Conservation (phyloP, 345 rosid genomes). For the Hibiscus syriacus region DNA sequence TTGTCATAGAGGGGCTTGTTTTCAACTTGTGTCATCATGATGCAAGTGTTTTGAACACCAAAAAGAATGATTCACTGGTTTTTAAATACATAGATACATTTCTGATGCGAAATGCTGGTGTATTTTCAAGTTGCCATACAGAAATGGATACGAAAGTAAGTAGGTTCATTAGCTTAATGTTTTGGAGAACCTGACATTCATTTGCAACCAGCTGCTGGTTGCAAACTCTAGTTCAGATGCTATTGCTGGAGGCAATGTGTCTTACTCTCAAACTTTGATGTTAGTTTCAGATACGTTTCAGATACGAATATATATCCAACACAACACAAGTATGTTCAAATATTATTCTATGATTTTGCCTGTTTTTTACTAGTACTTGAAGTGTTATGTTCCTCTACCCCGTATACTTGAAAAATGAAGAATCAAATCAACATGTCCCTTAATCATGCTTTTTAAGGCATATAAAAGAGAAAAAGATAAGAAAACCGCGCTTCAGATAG, state of each 20-base stretch:
- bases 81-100: background rate
- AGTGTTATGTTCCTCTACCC: too few relatives aligned
- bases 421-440: too few relatives aligned
- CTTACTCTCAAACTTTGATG: background rate
- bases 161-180: too few relatives aligned
- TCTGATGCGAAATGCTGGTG: background rate
- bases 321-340: too few relatives aligned
- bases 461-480: background rate
- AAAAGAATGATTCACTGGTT: background rate
- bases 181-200: too few relatives aligned
- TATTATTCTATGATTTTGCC: too few relatives aligned
- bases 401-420: too few relatives aligned
- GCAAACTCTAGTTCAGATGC: background rate
- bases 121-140: background rate
- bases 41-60: background rate
- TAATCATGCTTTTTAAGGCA: background rate
- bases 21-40: constrained; percentile 7
- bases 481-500: background rate
- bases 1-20: constrained; percentile 25
- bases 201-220: background rate
- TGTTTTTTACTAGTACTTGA: too few relatives aligned
- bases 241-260: background rate
- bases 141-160: background rate
- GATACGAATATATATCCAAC: background rate
- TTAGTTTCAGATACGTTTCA: too few relatives aligned